A percentile compares a stretch with the other conserved stretches of the same genome.
These are phyloP conservation scores for Pseudogymnoascus sp. DNA, from an alignment of 2,329 filamentous ascomycete genomes.

Conservation along the genomic window DNA sequence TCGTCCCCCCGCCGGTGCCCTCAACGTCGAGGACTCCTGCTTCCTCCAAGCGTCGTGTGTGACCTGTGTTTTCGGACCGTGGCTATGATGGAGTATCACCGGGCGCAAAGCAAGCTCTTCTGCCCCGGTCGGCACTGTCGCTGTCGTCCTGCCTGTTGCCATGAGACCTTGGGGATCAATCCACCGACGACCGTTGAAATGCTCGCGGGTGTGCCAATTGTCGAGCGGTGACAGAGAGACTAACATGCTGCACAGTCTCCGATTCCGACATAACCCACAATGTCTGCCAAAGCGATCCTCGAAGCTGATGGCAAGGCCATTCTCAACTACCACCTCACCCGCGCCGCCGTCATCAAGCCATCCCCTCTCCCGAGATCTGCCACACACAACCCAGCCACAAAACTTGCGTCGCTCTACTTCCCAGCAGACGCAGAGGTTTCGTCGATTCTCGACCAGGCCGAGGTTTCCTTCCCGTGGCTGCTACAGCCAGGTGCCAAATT, in stretches of 20 bases:
- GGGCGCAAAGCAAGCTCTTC: neutral
- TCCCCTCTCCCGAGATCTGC: constrained; percentile 77
- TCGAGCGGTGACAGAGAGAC: neutral
- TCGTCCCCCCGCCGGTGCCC: neutral
- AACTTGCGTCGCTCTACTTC: constrained; percentile 88
- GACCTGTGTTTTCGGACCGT: neutral
- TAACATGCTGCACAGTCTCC: neutral
- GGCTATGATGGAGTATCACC: neutral
- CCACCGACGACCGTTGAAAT: neutral
- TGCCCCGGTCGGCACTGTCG: neutral
- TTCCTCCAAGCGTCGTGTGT: neutral
- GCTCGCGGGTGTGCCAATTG: neutral
- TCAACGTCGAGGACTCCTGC: neutral
- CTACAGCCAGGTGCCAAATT: constrained; percentile 78
- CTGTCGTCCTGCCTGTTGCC: neutral
- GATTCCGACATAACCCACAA: constrained; percentile 36
- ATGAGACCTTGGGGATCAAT: neutral
- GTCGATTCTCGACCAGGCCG: constrained; percentile 85
- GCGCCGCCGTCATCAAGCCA: constrained; percentile 94
- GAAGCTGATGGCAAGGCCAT: constrained; percentile 99
- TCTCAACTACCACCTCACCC: constrained; percentile 99
- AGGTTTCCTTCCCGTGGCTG: constrained; percentile 95
- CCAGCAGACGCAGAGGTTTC: constrained; percentile 77
- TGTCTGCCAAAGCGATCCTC: constrained; percentile 95
- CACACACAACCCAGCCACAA: constrained; percentile 87